Percentiles rank a stretch among this genome's conserved stretches.
These are phyloP conservation scores for Lentinus polychrous DNA, from an alignment of 1,284 basidiomycete genomes.

Conservation along the genomic window DNA sequence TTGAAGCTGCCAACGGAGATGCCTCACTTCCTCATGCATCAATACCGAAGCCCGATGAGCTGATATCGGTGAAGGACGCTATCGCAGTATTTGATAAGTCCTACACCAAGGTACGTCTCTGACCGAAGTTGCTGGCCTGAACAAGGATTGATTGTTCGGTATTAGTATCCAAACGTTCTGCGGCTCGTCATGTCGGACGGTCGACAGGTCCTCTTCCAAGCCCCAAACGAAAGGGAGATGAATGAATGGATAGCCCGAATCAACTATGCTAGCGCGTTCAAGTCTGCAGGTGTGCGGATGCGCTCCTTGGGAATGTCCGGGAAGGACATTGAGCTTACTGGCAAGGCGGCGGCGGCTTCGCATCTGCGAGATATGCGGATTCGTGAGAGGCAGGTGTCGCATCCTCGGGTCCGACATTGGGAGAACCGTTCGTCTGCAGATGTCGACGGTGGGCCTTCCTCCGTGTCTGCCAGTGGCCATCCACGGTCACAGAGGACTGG, in stretches of 20 bases:
- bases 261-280: conserved; percentile 94
- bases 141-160: background rate
- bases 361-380: conserved; percentile 63
- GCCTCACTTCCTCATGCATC: conserved; percentile 44
- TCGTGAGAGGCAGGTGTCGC: conserved; percentile 19
- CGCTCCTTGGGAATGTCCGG: conserved; percentile 65
- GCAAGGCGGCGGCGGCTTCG: conserved; percentile 77
- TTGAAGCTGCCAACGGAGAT: conserved; percentile 32
- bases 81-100: conserved; percentile 77
- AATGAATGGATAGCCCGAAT: conserved; percentile 91
- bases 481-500: conserved; percentile 10
- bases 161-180: conserved; percentile 48
- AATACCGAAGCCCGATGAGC: conserved; percentile 82
- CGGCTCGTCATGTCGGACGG: conserved; percentile 73
- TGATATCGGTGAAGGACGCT: conserved; percentile 72
- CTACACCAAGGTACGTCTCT: conserved; percentile 58
- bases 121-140: background rate
- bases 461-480: conserved; percentile 4
- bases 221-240: conserved; percentile 67
- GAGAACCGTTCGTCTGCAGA: conserved; percentile 26
- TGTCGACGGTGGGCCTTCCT: conserved; percentile 5
- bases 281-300: conserved; percentile 80
- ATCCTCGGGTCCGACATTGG: conserved; percentile 39
- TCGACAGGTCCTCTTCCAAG: conserved; percentile 80
- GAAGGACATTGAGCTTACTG: conserved; percentile 69